Evolutionary conservation across 352 stramenopile genomes (phyloP), one percentile per base, ranked within the genome.

Genomic region (Phytophthora aleatoria): DNA sequence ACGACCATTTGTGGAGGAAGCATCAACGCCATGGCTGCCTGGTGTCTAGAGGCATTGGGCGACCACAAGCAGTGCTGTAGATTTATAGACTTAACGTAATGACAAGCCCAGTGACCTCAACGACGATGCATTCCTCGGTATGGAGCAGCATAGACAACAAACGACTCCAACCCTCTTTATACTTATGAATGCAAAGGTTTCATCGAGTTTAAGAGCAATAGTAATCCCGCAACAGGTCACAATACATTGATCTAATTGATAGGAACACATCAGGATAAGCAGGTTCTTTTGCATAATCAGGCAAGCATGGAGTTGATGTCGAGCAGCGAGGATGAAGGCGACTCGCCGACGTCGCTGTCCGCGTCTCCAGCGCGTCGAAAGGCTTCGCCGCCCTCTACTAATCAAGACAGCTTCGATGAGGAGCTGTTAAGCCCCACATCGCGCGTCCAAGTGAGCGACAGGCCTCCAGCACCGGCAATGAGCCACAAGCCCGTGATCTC

Each of bases 401-500:
- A 57, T 54, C 45, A 60, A 39, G 67, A 65, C 41, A 71, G 65
- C 33, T 31, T 64, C 24, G 51, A 64, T 16, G 51, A 66, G 0
- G 64, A 64, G 52, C 49, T 74, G 26, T 30, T 72, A 3, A 61
- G 30, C 24, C 45, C 54, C 16, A 39, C 47, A 5, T 31, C 51
- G 3, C 44, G 41, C 20, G 2, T 50, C 6, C 48, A 61, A 26
- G 15, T 12, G 33, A 11, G 5, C 6, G 24, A 54, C 11, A 50
- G 35, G 9, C 36, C 16, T 41, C 47, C 26, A 54, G 3, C n/a
- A 27, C 6, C 35, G 4, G 13, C 28, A 26, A 43, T 31, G 20
- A 10, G 24, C 20, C 51, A 63, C 27, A 92, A 92, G 53, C 81
- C 72, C 15, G 76, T 90, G 48, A 75, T 92, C 30, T 92, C 83